These are phyloP conservation scores for Rosa persica DNA, from an alignment of 306 rosid species.

Conservation along the genomic window DNA sequence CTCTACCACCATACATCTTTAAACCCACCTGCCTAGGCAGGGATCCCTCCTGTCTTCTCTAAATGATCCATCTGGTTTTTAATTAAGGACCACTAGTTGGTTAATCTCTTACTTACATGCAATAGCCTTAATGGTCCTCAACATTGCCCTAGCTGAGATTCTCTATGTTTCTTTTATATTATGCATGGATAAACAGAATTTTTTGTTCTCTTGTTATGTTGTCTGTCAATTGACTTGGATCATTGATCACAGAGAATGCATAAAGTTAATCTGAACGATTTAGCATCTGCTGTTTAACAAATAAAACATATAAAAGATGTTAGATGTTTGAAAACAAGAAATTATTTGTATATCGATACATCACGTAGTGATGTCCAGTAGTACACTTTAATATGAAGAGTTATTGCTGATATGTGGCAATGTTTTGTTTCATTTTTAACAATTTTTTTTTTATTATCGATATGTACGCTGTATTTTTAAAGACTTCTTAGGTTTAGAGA, in stretches of 20 bases:
- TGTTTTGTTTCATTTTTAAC: no score
- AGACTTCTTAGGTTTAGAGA: no score
- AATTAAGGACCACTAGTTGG: conserved; percentile 6
- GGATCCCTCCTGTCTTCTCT: conserved; percentile 35
- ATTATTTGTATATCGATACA: background rate
- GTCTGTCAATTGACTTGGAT: background rate
- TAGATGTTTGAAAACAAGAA: background rate
- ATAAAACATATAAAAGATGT: background rate
- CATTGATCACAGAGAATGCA: background rate
- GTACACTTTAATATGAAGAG: background rate
- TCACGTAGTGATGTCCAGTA: background rate
- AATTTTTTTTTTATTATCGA: no score
- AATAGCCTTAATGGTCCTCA: background rate
- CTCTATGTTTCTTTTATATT: background rate
- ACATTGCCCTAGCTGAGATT: conserved; percentile 5
- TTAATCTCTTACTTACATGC: background rate
- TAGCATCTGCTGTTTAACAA: background rate
- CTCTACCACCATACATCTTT: conserved; percentile 27
- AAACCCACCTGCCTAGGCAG: conserved; percentile 23
- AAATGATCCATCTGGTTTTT: background rate
- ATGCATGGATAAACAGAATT: background rate
- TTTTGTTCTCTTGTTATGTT: background rate
- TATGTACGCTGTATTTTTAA: no score
- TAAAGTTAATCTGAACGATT: background rate
- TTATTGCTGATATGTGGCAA: background rate